These are phyloP conservation scores for Xerocomus brunneocitrinus DNA, from an alignment of 768 basidiomycete species.

Conservation along the genomic window DNA sequence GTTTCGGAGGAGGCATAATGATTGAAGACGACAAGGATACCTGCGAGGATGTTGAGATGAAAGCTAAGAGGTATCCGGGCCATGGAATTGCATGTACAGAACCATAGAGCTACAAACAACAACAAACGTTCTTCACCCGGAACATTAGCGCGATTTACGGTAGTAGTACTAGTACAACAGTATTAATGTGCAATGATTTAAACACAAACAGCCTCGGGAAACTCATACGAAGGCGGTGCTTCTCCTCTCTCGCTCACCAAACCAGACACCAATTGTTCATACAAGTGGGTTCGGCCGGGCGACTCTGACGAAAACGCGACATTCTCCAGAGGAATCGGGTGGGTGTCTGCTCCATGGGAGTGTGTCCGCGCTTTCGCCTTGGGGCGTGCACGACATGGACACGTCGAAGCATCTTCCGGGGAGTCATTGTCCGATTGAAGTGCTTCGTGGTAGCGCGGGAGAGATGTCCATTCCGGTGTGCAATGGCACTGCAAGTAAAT, in stretches of 20 bases:
- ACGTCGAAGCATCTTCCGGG: conserved; percentile 21
- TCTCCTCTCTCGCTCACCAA: conserved; percentile 80
- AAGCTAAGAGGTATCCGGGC: conserved; percentile 13
- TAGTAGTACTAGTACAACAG: neutral
- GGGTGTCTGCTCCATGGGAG: conserved; percentile 6
- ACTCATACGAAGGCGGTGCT: conserved; percentile 56
- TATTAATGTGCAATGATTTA: neutral
- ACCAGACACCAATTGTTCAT: conserved; percentile 79
- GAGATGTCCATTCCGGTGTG: conserved; percentile 71
- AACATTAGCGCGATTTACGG: neutral
- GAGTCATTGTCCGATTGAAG: conserved; percentile 3
- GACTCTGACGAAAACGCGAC: conserved; percentile 24
- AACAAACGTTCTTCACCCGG: neutral
- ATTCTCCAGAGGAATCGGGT: conserved; percentile 23
- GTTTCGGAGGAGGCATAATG: conserved; percentile 15
- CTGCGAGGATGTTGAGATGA: conserved; percentile 17
- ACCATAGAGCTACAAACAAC: neutral
- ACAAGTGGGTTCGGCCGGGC: conserved; percentile 48
- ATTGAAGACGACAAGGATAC: conserved; percentile 16
- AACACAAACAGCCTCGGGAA: neutral
- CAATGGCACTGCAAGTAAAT: conserved; percentile 60
- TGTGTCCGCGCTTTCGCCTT: conserved; percentile 11
- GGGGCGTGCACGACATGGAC: conserved; percentile 39
- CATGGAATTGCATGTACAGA: neutral
- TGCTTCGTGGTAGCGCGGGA: conserved; percentile 66